These are phyloP conservation scores for Suillus tomentosus DNA, from an alignment of 768 basidiomycete genomes.

Conservation along the genomic window DNA sequence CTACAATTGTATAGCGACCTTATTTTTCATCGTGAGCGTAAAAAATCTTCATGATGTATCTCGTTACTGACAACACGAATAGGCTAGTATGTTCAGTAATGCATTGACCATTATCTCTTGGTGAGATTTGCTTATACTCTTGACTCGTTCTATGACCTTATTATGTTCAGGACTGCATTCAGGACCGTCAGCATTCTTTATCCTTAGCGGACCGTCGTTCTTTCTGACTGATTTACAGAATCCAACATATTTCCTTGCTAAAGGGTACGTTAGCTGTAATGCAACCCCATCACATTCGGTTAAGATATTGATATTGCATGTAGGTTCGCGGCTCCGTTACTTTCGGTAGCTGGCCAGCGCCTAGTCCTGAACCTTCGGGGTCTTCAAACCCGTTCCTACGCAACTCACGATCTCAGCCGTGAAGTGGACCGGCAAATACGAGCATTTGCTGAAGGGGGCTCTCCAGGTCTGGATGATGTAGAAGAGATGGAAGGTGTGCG, in stretches of 20 bases:
- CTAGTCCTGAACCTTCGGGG: constrained; percentile 22
- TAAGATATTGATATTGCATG: not conserved
- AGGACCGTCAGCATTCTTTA: constrained; percentile 5
- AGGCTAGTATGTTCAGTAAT: constrained; percentile 12
- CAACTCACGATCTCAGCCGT: constrained; percentile 15
- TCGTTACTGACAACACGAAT: not conserved
- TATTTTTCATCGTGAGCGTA: constrained; percentile 10
- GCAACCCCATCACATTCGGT: not conserved
- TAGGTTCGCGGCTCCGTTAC: constrained; percentile 19
- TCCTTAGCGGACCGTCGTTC: not conserved
- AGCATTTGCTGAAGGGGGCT: constrained; percentile 1
- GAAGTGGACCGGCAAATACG: constrained; percentile 24
- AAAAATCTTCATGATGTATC: not conserved
- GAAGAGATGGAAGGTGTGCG: not conserved
- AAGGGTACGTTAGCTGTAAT: constrained; percentile 7
- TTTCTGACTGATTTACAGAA: constrained; percentile 12
- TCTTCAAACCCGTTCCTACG: constrained; percentile 2
- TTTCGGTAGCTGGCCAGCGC: constrained; percentile 22
- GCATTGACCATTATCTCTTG: constrained; percentile 15
- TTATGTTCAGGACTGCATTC: constrained; percentile 15
- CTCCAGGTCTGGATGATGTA: not conserved
- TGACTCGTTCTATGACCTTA: not conserved
- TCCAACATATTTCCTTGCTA: constrained; percentile 14
- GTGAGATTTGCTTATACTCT: constrained; percentile 10
- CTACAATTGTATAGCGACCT: constrained; percentile 2